Conservation (phyloP, 2,329 filamentous ascomycete genomes). For the Microcyclosporella mali region DNA sequence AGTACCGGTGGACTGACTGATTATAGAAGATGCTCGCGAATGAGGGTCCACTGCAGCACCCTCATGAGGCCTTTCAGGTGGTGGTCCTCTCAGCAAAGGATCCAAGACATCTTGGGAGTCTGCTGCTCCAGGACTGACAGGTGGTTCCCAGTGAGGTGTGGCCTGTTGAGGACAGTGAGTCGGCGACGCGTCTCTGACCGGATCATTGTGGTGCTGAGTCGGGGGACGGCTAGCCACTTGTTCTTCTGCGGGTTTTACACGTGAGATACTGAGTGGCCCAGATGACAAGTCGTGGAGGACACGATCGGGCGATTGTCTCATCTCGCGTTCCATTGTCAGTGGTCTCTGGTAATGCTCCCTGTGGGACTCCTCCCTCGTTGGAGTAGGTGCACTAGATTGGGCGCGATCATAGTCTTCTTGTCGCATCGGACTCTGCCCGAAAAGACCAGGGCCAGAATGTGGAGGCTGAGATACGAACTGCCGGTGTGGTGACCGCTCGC, state of each 20-base stretch:
- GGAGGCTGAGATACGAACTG: no score
- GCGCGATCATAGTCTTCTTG: not conserved
- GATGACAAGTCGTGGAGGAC: slow-evolving; percentile 14
- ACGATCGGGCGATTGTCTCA: not conserved
- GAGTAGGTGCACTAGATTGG: not conserved
- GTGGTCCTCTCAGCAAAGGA: not conserved
- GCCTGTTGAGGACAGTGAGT: not conserved
- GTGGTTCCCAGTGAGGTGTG: slow-evolving; percentile 7
- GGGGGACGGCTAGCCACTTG: not conserved
- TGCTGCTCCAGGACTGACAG: slow-evolving; percentile 15
- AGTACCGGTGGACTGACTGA: slow-evolving; percentile 13
- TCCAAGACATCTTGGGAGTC: slow-evolving; percentile 4
- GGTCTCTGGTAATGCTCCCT: slow-evolving; percentile 14
- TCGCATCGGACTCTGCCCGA: no score
- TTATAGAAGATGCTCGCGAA: slow-evolving; percentile 17
- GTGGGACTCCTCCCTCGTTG: slow-evolving; percentile 5
- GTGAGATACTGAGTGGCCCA: slow-evolving; percentile 15
- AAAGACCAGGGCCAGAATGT: no score
- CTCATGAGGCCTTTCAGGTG: slow-evolving; percentile 1
- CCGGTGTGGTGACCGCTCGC: no score
- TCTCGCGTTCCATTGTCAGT: slow-evolving; percentile 6
- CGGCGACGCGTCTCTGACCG: not conserved
- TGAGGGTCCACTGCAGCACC: slow-evolving; percentile 7
- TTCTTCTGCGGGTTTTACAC: slow-evolving; percentile 7
- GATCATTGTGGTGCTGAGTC: not conserved